Conservation (phyloP, 1,139 yeast species). For the Yamadazyma conglobata region DNA sequence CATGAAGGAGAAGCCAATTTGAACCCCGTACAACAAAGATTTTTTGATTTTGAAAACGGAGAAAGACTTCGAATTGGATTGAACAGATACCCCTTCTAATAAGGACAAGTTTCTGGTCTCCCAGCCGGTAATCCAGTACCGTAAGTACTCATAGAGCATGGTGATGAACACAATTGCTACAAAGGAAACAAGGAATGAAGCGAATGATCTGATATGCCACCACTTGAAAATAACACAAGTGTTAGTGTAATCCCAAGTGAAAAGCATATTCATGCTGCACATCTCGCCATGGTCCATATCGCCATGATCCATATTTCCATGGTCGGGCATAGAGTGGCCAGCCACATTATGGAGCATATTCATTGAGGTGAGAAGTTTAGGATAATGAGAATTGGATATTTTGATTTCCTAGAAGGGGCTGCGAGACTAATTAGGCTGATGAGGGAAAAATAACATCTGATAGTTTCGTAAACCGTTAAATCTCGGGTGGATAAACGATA, state of each 20-base stretch:
- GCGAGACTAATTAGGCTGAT: too few relatives aligned
- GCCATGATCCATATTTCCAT: constrained; percentile 1
- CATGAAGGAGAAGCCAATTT: constrained; percentile 74
- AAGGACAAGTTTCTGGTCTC: constrained; percentile 17
- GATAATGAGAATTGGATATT: too few relatives aligned
- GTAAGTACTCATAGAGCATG: constrained; percentile 60
- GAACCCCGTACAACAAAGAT: constrained; percentile 58
- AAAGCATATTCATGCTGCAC: constrained; percentile 78
- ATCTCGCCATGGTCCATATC: constrained; percentile 17
- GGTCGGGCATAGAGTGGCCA: too few relatives aligned
- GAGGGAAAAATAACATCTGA: too few relatives aligned
- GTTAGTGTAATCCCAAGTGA: constrained; percentile 76
- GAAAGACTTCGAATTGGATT: constrained; percentile 14
- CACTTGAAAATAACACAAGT: constrained; percentile 69
- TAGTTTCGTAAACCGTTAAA: too few relatives aligned
- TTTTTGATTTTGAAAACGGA: constrained; percentile 26
- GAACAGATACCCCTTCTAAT: constrained; percentile 16
- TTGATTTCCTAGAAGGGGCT: too few relatives aligned
- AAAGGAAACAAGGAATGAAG: constrained; percentile 52
- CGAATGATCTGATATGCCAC: constrained; percentile 69
- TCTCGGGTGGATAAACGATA: too few relatives aligned
- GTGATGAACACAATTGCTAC: constrained; percentile 47
- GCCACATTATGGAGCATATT: too few relatives aligned
- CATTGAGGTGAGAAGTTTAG: too few relatives aligned
- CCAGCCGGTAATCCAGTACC: constrained; percentile 35